Evolutionary conservation across 306 rosid species (phyloP), one percentile per base, ranked within the genome.

Genomic region (Geum urbanum): DNA sequence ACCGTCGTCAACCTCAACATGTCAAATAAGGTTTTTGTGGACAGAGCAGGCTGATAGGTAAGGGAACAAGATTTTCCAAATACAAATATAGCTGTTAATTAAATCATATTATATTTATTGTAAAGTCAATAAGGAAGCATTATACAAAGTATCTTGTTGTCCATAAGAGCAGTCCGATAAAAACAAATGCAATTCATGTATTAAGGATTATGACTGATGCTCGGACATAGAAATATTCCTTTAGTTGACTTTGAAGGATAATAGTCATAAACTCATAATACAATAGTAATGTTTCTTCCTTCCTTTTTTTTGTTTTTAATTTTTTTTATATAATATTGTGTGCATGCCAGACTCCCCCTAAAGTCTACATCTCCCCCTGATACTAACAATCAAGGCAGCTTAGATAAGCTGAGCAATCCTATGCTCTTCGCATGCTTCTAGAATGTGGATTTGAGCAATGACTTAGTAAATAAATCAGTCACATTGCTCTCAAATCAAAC

Each of bases 31-130:
- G 76, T 82, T 86, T 76, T 20, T 64, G 49, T 90, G 97, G 94
- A 90, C 90, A 71, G 97, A 90, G 80, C 84, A 84, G 83, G 76
- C 90, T 79, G 97, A 88, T 72, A 88, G 97, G 97, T 92, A 82
- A 32, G 47, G 9, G 5, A 77, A 81, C 40, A 56, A 47, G n/a
- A 14, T 32, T 0, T 50, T 14, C n/a, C 7, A 56, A 41, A 18
- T 19, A 53, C 20, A 18, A n/a, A 18, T 48, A 5, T 6, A 20
- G 52, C 69, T 45, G 13, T 44, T 6, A 7, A 8, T 11, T 13
- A 7, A 65, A 64, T 44, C 20, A 11, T 56, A 13, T 24, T 56
- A 24, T 7, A 16, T 14, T 55, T 19, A 35, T 37, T 56, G 7
- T 24, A 24, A 56, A 56, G 8, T 22, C 15, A 22, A 22, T 24